Base-by-base conservation (phyloP, 23 red algal species). In the Cyanidium caldarium region DNA sequence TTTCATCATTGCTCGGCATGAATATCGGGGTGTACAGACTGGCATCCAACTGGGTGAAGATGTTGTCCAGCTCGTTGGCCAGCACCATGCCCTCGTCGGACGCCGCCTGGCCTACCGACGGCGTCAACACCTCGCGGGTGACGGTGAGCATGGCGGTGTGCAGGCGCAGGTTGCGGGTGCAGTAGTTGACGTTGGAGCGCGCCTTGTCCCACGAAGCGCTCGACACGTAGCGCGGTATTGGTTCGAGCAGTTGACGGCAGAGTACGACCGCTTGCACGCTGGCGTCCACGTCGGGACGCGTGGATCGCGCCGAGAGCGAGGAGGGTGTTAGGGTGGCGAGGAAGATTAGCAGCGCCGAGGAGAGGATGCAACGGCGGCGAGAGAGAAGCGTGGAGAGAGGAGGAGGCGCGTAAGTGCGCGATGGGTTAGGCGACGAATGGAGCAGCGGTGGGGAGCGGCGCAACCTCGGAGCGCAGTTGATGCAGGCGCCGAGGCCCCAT, bases 111-210 rank as follows among this genome's bases (percentile, higher is more conserved):
- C 45, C 80, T 7, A 28, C 38, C 33, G 2, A n/a, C 2, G 35
- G 45, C 0, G 46, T 61, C 17, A 61, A 28, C 20, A 75, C n/a
- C 12, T 38, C 35, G 41, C 23, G 36, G 1, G 70, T 75, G 25
- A 75, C 70, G 0, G 35, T 58, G 10, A 58, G 40, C 81, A 94
- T 83, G 61, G 68, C 67, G 46, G 71, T 83, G 5, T 80, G 73
- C 34, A 96, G 72, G 19, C 83, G 83, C 10, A 96, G 70, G 14
- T 78, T 73, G 16, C 91, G 79, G 20, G 91, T 87, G 61, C 91
- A 96, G 73, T 96, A 96, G 69, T 87, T 88, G 41, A 96, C 85
- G 37, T 87, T 87, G 3, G 91, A 87, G 20, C 91, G 81, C 37
- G 83, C 91, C 71, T 88, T 96, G 44, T 96, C 91, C 91, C 91